Percentiles rank a stretch among this genome's conserved stretches.
Evolutionary conservation across 129 eudicot species (phyloP).

Genomic region (Saposhnikovia divaricata): DNA sequence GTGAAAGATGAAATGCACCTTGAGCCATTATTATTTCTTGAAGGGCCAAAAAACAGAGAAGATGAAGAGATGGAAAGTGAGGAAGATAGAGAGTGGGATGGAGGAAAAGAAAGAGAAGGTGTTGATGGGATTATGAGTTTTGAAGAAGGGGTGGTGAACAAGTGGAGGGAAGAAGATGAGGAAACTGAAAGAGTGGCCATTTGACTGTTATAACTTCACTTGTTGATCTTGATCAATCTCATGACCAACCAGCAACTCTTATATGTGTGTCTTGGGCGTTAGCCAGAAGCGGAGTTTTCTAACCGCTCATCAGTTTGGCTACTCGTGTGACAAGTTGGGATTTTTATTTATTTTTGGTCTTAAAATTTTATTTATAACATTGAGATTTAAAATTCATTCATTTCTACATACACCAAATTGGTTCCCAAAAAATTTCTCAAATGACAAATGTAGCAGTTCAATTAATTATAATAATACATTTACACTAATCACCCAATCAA

Average conservation of each 20-base stretch:
- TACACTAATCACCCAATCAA: no score
- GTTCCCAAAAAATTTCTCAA: no score
- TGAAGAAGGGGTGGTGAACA: constrained; percentile 36
- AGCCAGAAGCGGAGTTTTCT: constrained; percentile 6
- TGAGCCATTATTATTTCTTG: constrained; percentile 5
- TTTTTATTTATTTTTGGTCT: neutral
- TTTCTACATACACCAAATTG: no score
- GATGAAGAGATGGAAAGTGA: constrained; percentile 21
- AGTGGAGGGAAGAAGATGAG: constrained; percentile 52
- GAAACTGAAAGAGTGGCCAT: constrained; percentile 67
- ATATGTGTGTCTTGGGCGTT: constrained; percentile 2
- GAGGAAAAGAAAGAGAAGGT: constrained; percentile 22
- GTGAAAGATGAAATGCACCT: constrained; percentile 22
- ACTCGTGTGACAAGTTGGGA: neutral
- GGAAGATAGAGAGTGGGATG: constrained; percentile 22
- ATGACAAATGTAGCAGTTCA: no score
- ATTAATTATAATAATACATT: no score
- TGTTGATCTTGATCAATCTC: neutral
- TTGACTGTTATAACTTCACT: constrained; percentile 8
- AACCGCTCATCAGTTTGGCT: neutral
- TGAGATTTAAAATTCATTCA: no score
- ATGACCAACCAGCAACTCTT: constrained; percentile 36
- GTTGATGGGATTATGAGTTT: constrained; percentile 17
- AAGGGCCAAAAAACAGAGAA: constrained; percentile 26
- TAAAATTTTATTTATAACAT: no score